These are phyloP conservation scores for Abortiporus biennis DNA, from an alignment of 1,284 basidiomycete genomes.

Conservation along the genomic window DNA sequence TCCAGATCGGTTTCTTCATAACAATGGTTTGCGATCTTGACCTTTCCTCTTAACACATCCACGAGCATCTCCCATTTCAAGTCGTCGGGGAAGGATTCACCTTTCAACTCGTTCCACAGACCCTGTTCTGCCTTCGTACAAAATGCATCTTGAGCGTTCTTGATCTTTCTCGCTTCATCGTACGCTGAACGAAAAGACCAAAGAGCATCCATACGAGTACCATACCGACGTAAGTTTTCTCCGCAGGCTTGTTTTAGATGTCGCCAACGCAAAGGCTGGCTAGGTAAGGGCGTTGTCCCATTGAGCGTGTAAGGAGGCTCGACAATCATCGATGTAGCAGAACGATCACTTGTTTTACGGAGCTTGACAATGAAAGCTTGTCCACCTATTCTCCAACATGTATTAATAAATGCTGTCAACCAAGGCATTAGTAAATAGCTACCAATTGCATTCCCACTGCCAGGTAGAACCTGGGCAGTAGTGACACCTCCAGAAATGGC, in stretches of 20 bases:
- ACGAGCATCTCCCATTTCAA: conserved; percentile 83
- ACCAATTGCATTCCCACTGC: conserved; percentile 27
- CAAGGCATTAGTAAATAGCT: too few species aligned
- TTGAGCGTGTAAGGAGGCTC: conserved; percentile 38
- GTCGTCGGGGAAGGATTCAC: conserved; percentile 71
- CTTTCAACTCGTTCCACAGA: conserved; percentile 47
- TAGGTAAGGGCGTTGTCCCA: conserved; percentile 22
- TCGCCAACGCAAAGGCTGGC: conserved; percentile 32
- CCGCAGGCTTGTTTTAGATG: conserved; percentile 58
- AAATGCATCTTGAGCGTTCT: conserved; percentile 68
- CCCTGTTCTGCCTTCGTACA: conserved; percentile 53
- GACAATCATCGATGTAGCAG: conserved; percentile 38
- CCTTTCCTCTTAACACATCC: conserved; percentile 77
- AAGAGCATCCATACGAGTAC: conserved; percentile 55
- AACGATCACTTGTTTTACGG: conserved; percentile 36
- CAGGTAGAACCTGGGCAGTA: conserved; percentile 33
- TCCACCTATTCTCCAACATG: too few species aligned
- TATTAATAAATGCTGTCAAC: too few species aligned
- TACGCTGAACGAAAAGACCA: conserved; percentile 60
- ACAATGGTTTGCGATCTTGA: conserved; percentile 79
- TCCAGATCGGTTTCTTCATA: conserved; percentile 33
- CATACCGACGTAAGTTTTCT: conserved; percentile 32
- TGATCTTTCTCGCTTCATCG: conserved; percentile 68
- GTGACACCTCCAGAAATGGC: too few species aligned
- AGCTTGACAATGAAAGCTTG: conserved; percentile 51